Evolutionary conservation across 768 basidiomycete genomes (phyloP).

Genomic region (Leccinum fibrillosum): DNA sequence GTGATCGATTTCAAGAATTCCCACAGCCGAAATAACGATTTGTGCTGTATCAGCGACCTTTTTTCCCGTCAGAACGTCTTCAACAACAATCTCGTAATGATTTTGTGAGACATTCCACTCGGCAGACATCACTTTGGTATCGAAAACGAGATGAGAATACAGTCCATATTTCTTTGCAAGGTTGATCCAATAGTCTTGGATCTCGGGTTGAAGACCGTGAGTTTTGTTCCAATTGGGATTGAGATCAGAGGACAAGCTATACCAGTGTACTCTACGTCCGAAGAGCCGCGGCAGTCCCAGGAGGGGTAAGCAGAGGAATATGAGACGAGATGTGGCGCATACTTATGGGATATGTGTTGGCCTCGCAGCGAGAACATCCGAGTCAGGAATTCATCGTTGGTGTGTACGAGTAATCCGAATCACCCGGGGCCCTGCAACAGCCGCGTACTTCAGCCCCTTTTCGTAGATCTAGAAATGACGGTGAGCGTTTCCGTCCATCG

Average conservation of each 20-base stretch:
- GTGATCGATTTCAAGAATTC: constrained; percentile 30
- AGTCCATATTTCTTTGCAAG: constrained; percentile 43
- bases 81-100: constrained; percentile 34
- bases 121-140: constrained; percentile 41
- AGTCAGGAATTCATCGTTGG: not conserved
- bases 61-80: constrained; percentile 34
- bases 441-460: constrained; percentile 45
- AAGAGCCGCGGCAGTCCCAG: constrained; percentile 38
- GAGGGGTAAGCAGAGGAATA: not conserved
- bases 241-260: constrained; percentile 46
- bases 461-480: constrained; percentile 38
- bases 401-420: constrained; percentile 14
- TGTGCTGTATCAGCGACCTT: constrained; percentile 34
- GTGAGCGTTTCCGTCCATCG: not conserved
- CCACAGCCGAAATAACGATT: constrained; percentile 49
- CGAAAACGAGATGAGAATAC: constrained; percentile 39
- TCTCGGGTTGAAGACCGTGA: constrained; percentile 40
- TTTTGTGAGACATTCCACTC: constrained; percentile 41
- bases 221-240: constrained; percentile 43
- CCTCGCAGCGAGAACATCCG: constrained; percentile 18
- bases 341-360: constrained; percentile 25
- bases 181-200: constrained; percentile 42
- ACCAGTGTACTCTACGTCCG: constrained; percentile 43
- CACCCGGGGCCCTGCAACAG: constrained; percentile 43
- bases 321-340: not conserved